Base-by-base conservation (phyloP, 768 basidiomycete species). In the Inosperma sp. region DNA sequence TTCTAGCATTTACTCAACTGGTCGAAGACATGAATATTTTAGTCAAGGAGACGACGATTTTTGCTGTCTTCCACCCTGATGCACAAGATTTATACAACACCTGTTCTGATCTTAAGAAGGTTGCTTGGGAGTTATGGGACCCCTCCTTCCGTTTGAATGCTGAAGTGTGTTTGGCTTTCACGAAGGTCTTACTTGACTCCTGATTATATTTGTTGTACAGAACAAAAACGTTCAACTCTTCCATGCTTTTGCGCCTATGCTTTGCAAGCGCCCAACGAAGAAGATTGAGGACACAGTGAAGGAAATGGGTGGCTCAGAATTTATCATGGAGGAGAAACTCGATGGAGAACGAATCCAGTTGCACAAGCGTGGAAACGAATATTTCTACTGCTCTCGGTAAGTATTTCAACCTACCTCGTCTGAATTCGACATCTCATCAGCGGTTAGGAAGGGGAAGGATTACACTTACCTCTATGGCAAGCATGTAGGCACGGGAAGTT, bases 271-370 rank as follows among this genome's bases (percentile, higher is more conserved):
- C 6, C 86, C 92, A 1, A 87, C 83, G 0, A 80, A 77, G 55
- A 87, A 80, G 55, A 80, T 95, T 21, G 86, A 88, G 58, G 86
- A 90, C 22, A 82, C 92, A 0, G 82, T 95, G 41, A 88, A 84
- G 57, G 80, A 86, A 51, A 94, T 99, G 85, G 80, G 79, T 16
- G 81, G 82, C 7, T 65, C 73, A 6, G 79, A 82, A 35, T 99
- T 99, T 62, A 71, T 92, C 54, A 87, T 99, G 30, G 96, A 99
- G 65, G 96, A 99, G 70, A 99, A 98, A 64, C 76, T 98, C 2
- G 96, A 99, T 59, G 96, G 96, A 2, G 96, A 99, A 65, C 74
- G 96, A 27, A 93, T 99, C 69, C 96, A 98, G 65, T 57, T 99
- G 49, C 96, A 99, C 62, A 97, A 90, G 66, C 77, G 88, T 41